phyloP scores from a whole-genome alignment of 805 yeast species.

The Starmerella sp. region DNA sequence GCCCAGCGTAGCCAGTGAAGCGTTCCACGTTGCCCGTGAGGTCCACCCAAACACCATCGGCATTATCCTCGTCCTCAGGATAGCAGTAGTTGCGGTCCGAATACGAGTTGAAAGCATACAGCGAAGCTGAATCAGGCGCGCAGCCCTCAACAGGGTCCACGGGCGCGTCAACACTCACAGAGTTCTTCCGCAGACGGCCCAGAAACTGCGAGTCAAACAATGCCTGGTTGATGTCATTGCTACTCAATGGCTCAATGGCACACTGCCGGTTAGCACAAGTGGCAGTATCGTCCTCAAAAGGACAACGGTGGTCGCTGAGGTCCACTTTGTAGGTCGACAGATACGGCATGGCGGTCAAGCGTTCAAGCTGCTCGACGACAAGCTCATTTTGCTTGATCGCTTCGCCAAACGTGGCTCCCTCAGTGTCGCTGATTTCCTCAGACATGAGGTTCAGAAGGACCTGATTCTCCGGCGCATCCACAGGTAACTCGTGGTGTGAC shows the following conservation, averaged over 20 bases:
- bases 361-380: slow-evolving; percentile 45
- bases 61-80: slow-evolving; percentile 33
- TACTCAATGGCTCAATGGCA: slow-evolving; percentile 68
- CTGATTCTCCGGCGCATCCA: slow-evolving; percentile 15
- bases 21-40: slow-evolving; percentile 85
- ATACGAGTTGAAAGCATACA: slow-evolving; percentile 10
- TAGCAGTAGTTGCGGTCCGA: slow-evolving; percentile 29
- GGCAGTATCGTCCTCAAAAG: slow-evolving; percentile 69
- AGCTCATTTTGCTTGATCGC: slow-evolving; percentile 42
- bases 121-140: slow-evolving; percentile 18
- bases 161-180: slow-evolving; percentile 26
- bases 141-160: slow-evolving; percentile 18
- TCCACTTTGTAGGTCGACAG: slow-evolving; percentile 82
- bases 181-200: slow-evolving; percentile 38
- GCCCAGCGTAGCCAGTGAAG: slow-evolving; percentile 92
- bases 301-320: slow-evolving; percentile 58
- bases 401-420: slow-evolving; percentile 28
- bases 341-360: slow-evolving; percentile 61
- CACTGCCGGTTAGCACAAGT: slow-evolving; percentile 80
- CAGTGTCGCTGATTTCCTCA: slow-evolving; percentile 19
- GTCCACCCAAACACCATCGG: slow-evolving; percentile 60
- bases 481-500: slow-evolving; percentile 6
- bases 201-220: slow-evolving; percentile 60
- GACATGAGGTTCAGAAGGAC: slow-evolving; percentile 12
- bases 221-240: slow-evolving; percentile 60